Evolutionary conservation across 2,329 filamentous ascomycete species (phyloP), one percentile per base, ranked within the genome.

Genomic region (Claviceps pusilla): DNA sequence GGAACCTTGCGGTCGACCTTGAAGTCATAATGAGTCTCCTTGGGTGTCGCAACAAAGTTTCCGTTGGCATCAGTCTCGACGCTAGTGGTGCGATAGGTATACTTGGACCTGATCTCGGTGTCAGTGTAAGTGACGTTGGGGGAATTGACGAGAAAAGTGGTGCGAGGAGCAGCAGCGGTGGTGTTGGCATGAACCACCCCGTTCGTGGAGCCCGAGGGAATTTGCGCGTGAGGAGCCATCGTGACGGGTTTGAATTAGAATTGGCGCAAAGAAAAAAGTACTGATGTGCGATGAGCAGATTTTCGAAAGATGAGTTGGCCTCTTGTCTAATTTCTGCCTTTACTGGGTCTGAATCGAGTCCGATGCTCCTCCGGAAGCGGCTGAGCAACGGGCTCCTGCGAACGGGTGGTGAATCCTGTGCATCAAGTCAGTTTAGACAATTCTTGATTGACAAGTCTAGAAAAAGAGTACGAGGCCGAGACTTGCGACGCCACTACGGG

Each of bases 11-110:
- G 89, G 69, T 95, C 86, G 66, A 93, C 87, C 79, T 95, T 95
- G 86, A 98, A 97, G 77, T 96, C 86, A 71, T 97, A 98, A 62
- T 84, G 74, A 59, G 87, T 93, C 74, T 95, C 86, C 72, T 87
- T 87, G 65, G 93, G 93, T 58, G 81, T 84, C 57, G 89, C 93
- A 57, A 90, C 79, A 69, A 85, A 84, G 71, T 86, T 86, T 69
- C 89, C 90, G 63, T 84, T 76, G 62, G 76, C 77, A 64, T 80
- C 78, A 66, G 81, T 79, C 61, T 80, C 78, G 65, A 98, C 84
- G 63, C 82, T 81, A 56, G 93, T 97, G 65, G 93, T 97, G 70
- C 90, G 89, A 75, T 98, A 98, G 62, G 86, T 89, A 76, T 97
- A 98, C 75, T 87, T 90, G 74, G 87, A 94, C 68, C 80, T 84